These are phyloP conservation scores for Eucalyptus marginata DNA, from an alignment of 345 rosid genomes.

Conservation along the genomic window DNA sequence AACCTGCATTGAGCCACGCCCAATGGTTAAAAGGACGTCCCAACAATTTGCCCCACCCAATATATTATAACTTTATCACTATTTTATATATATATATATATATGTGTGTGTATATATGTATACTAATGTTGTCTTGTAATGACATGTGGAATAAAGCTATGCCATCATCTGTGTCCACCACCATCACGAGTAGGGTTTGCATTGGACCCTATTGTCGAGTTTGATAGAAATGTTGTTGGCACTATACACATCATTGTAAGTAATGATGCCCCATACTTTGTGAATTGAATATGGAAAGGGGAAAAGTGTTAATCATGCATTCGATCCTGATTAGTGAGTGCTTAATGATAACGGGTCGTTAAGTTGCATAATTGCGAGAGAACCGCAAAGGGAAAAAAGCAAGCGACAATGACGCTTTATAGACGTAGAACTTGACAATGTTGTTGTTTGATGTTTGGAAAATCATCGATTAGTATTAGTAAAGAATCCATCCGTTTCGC, in stretches of 20 bases:
- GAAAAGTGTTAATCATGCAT: background rate
- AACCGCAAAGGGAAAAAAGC: background rate
- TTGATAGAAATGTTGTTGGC: background rate
- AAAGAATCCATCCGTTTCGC: rapidly evolving
- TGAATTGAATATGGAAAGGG: background rate
- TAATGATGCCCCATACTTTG: background rate
- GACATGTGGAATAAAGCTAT: background rate
- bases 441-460: background rate
- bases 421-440: background rate
- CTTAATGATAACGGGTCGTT: background rate
- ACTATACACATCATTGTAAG: background rate
- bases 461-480: background rate
- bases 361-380: background rate
- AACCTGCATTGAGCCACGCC: background rate
- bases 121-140: background rate
- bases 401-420: rapidly evolving
- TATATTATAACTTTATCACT: background rate
- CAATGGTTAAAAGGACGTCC: background rate
- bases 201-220: background rate
- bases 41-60: background rate
- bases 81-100: rapidly evolving
- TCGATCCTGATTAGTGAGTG: background rate
- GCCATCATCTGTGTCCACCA: background rate
- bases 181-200: background rate
- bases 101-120: background rate